Conservation (phyloP, 176 grass and related monocot genomes). For the Bonia amplexicaulis region DNA sequence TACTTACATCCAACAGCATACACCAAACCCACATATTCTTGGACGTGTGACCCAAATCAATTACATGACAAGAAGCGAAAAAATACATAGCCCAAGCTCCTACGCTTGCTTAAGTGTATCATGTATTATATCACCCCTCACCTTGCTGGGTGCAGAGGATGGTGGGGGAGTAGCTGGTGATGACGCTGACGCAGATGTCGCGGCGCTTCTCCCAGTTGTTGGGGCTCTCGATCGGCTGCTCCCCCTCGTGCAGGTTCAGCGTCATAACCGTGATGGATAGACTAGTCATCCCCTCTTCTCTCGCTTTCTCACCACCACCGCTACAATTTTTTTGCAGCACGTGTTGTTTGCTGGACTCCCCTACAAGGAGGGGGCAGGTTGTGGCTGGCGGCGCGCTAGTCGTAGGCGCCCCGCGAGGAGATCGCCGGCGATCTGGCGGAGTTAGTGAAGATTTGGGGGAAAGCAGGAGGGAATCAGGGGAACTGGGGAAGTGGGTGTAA, state of each 20-base stretch:
- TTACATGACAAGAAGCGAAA: not conserved
- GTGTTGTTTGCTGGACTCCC: not conserved
- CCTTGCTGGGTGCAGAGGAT: conserved; percentile 98
- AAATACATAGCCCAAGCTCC: not conserved
- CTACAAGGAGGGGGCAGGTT: not conserved
- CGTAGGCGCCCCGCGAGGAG: not conserved
- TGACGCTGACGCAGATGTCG: conserved; percentile 93
- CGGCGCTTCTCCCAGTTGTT: conserved; percentile 84
- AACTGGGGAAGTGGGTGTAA: not conserved
- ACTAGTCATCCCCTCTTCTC: conserved; percentile 53
- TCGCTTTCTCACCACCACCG: not conserved
- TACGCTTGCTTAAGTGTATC: not conserved
- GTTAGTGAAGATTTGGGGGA: conserved; percentile 23
- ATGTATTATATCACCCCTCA: conserved; percentile 16
- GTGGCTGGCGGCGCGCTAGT: not conserved
- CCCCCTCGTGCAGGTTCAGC: conserved; percentile 84
- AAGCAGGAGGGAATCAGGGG: not conserved
- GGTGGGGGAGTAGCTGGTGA: conserved; percentile 86
- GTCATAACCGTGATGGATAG: conserved; percentile 89
- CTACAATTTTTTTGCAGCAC: not conserved
- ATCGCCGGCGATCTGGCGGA: conserved; percentile 5
- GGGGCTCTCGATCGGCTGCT: conserved; percentile 66
- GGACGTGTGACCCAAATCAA: conserved; percentile 11
- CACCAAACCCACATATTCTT: conserved; percentile 18
- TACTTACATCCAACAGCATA: not conserved